Evolutionary conservation across 2,329 filamentous ascomycete genomes (phyloP), one percentile per base, ranked within the genome.

Genomic region (Escovopsis weberi): DNA sequence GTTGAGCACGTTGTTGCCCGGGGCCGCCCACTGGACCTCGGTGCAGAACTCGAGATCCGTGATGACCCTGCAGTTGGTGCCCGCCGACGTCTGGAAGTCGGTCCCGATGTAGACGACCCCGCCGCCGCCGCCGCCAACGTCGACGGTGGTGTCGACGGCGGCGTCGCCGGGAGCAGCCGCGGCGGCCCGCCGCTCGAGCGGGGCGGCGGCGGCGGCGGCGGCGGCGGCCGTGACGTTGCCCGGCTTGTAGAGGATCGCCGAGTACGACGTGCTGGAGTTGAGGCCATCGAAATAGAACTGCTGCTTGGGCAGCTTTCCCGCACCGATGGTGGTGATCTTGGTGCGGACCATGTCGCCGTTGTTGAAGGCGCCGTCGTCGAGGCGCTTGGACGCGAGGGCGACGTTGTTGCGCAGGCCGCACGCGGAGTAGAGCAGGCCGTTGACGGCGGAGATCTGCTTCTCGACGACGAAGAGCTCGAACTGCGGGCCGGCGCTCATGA

Each of bases 1-100:
- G 42, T 74, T 67, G 50, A 77, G 79, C 38, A 67, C 75, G 2
- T 76, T 70, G 54, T 94, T 94, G 35, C 82, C 80, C 1, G 91
- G 91, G 0, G 95, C 91, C 6, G 89, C 83, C 57, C 95, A 95
- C 40, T 89, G 85, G 39, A 89, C 82, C 52, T 89, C 78, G 51
- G 81, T 74, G 64, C 91, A 98, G 60, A 96, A 93, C 0, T 78
- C 69, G n/a, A 98, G 75, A 55, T 93, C 80, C 59, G 80, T 88
- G 38, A 96, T 71, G 35, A 98, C 72, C 46, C 82, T 81, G 59
- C 91, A 98, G 55, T 88, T 94, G 46, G 78, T 74, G 45, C 83
- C 85, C 47, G 76, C 68, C 57, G 88, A 86, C 8, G 89, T 95
- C 6, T 67, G 69, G 59, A 94, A 94, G n/a, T 68, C 70, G 40